phyloP scores from a whole-genome alignment of 2,329 filamentous ascomycete species.

The Myriosclerotinia curreyana region DNA sequence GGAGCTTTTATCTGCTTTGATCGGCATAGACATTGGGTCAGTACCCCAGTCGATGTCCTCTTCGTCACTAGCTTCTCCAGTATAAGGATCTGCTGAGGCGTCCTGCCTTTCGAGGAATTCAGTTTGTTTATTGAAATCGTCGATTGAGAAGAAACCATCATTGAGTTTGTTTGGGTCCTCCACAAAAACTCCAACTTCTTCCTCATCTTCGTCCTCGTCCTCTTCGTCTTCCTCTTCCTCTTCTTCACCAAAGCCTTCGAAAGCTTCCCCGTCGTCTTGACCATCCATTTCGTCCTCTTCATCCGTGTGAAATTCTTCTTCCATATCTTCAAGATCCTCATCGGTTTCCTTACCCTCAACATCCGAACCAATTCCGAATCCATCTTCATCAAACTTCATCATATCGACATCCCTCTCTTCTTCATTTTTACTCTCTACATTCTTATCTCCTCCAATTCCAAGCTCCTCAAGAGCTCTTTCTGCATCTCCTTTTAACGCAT shows the following conservation, averaged over 20 bases:
- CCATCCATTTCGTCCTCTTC: slow-evolving; percentile 39
- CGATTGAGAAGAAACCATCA: slow-evolving; percentile 96
- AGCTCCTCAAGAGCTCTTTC: slow-evolving; percentile 46
- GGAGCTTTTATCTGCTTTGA: slow-evolving; percentile 34
- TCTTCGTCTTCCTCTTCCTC: slow-evolving; percentile 43
- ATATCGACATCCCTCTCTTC: slow-evolving; percentile 40
- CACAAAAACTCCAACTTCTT: slow-evolving; percentile 54
- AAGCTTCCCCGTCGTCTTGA: slow-evolving; percentile 35
- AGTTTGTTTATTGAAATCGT: slow-evolving; percentile 93
- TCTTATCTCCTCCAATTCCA: slow-evolving; percentile 31
- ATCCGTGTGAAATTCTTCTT: slow-evolving; percentile 37
- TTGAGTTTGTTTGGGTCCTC: slow-evolving; percentile 83
- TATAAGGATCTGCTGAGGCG: slow-evolving; percentile 69
- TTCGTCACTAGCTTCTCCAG: slow-evolving; percentile 73
- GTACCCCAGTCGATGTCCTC: slow-evolving; percentile 85
- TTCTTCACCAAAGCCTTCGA: slow-evolving; percentile 37
- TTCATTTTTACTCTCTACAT: slow-evolving; percentile 39
- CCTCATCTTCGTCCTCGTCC: slow-evolving; percentile 50
- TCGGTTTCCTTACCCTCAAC: slow-evolving; percentile 38
- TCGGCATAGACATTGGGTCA: slow-evolving; percentile 60
- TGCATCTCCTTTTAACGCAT: slow-evolving; percentile 56
- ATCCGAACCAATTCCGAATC: slow-evolving; percentile 41
- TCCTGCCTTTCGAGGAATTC: slow-evolving; percentile 88
- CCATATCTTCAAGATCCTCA: slow-evolving; percentile 41
- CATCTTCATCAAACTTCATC: slow-evolving; percentile 43